Conservation (phyloP, 2,329 filamentous ascomycete species). For the Fusarium nygamai region DNA sequence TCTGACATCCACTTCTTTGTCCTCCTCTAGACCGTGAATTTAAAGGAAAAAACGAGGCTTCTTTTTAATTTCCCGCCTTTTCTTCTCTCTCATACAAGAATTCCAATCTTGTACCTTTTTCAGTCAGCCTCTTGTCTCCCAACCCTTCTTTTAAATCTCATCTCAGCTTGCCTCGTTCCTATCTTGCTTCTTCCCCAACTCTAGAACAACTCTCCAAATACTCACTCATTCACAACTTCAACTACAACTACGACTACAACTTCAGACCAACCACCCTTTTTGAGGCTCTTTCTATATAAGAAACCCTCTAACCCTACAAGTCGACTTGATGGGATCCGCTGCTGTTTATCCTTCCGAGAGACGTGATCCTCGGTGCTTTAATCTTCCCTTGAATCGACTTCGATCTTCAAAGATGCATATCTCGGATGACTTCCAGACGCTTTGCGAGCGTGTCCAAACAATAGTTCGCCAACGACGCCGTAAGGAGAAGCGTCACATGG, state of each 20-base stretch:
- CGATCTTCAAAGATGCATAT: constrained; percentile 46
- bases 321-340: constrained; percentile 26
- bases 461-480: constrained; percentile 53
- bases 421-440: constrained; percentile 55
- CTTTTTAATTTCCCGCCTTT: constrained; percentile 10
- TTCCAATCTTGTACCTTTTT: constrained; percentile 4
- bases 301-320: not conserved
- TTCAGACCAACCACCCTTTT: not conserved
- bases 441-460: constrained; percentile 57
- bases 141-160: not conserved
- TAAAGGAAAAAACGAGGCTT: constrained; percentile 6
- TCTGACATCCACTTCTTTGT: constrained; percentile 17
- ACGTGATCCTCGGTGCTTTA: constrained; percentile 29
- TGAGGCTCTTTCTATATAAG: constrained; percentile 3
- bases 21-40: constrained; percentile 12
- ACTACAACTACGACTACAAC: not conserved
- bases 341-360: constrained; percentile 20
- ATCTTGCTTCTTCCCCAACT: constrained; percentile 11
- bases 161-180: constrained; percentile 9
- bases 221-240: too few species aligned
- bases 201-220: constrained; percentile 5
- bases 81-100: constrained; percentile 7
- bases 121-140: constrained; percentile 20
- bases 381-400: constrained; percentile 24
- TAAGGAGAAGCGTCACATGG: constrained; percentile 53